Evolutionary conservation across 23 red algal genomes (phyloP), one percentile per base, ranked within the genome.

Genomic region (Gracilaria domingensis): DNA sequence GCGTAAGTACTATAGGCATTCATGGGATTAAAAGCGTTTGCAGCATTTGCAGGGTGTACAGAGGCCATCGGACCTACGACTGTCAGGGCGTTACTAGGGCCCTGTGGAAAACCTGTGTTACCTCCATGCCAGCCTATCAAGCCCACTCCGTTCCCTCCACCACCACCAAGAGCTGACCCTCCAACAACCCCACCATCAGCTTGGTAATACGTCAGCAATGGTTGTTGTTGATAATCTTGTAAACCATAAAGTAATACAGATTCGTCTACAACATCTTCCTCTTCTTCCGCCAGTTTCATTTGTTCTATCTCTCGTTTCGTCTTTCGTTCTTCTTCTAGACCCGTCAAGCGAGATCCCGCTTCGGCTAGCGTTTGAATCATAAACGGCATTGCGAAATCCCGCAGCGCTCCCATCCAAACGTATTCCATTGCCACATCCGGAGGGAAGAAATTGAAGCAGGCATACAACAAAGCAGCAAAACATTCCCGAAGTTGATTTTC

Each of bases 391-490:
- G 94, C 95, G 66, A 89, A 99, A 53, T 91, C 84, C 11, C 76
- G 77, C 26, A 93, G 39, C 40, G 80, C 92, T 37, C 69, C 65
- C 35, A 55, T 85, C 97, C 97, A 99, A 23, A 85, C 81, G 39
- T 91, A 78, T 78, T 99, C 97, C 90, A 96, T 84, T 13, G 93
- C 97, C 73, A 95, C 66, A 67, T 99, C 97, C 9, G 94, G 76
- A 59, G 87, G 84, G 66, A 99, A 86, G 85, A 94, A 91, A 28
- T 89, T 84, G 55, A 91, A 99, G 80, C 97, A 99, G 8, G 92
- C 81, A 51, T 99, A 99, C 4, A 99, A 53, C 69, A 93, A 72
- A 28, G 89, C 92, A 51, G 97, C 89, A 45, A 99, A 94, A 21
- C 82, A 87, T 65, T 99, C 97, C 0, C 80, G 77, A 1, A 84